Conservation (phyloP, 2,329 filamentous ascomycete species). For the Fusarium sterilihyphosum region DNA sequence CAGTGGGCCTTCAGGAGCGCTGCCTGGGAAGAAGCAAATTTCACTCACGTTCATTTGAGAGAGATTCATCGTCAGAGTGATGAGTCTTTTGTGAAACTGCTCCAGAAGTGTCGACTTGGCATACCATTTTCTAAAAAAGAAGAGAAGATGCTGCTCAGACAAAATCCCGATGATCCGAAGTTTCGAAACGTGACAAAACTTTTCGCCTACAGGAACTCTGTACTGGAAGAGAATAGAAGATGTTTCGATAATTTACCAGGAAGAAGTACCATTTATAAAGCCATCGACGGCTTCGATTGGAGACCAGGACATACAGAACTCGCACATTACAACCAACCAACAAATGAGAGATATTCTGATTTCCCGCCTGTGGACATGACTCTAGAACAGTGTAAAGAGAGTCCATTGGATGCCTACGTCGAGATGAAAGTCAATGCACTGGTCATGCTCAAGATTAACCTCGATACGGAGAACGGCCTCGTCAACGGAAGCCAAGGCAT, state of each 20-base stretch:
- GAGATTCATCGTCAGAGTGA: conserved; percentile 68
- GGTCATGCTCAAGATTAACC: conserved; percentile 41
- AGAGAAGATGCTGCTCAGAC: conserved; percentile 55
- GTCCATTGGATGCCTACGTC: conserved; percentile 20
- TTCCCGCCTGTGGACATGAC: accelerated
- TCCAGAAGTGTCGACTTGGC: conserved; percentile 65
- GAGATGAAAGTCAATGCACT: conserved; percentile 27
- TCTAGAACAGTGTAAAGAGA: not conserved
- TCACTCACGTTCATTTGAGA: conserved; percentile 62
- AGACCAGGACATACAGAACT: not conserved
- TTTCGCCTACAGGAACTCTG: not conserved
- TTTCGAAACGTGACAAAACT: conserved; percentile 31
- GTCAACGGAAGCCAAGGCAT: conserved; percentile 43
- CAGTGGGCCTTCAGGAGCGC: conserved; percentile 70
- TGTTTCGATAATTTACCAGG: accelerated
- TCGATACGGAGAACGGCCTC: conserved; percentile 12
- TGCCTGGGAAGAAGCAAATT: conserved; percentile 64
- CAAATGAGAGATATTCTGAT: not conserved
- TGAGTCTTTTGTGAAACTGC: conserved; percentile 60
- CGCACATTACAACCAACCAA: not conserved
- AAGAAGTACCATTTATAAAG: not conserved
- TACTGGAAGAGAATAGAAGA: accelerated
- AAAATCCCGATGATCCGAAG: conserved; percentile 46
- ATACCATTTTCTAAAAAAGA: conserved; percentile 50
- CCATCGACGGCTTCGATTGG: not conserved